Evolutionary conservation across 306 rosid species (phyloP).

Genomic region (Cicer chorassanicum): DNA sequence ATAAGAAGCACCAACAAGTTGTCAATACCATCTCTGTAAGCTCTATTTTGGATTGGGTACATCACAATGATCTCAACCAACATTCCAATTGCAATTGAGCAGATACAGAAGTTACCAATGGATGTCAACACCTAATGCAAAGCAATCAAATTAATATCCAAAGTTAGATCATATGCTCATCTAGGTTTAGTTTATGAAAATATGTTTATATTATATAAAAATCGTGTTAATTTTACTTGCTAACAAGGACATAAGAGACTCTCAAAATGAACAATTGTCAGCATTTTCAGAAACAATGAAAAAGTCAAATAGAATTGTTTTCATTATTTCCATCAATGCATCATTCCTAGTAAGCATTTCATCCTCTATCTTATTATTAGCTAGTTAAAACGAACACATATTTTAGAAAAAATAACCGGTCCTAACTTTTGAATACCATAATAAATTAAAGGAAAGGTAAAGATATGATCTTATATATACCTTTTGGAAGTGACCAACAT

Average conservation of each 20-base stretch:
- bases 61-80: constrained; percentile 71
- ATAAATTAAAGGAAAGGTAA: background rate
- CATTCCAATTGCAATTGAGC: constrained; percentile 82
- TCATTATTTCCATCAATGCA: too few species aligned
- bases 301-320: too few species aligned
- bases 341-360: too few species aligned
- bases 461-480: constrained; percentile 41
- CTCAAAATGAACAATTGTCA: too few species aligned
- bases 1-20: constrained; percentile 83
- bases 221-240: too few species aligned
- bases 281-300: too few species aligned
- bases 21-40: constrained; percentile 86
- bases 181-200: too few species aligned
- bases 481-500: constrained; percentile 89
- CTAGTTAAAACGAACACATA: too few species aligned
- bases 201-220: too few species aligned
- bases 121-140: constrained; percentile 75
- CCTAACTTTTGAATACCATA: background rate
- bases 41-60: constrained; percentile 72
- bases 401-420: too few species aligned
- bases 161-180: background rate
- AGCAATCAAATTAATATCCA: constrained; percentile 23
- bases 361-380: too few species aligned
- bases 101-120: constrained; percentile 86
- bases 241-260: too few species aligned